These are phyloP conservation scores for Phytophthora hybrid DNA, from an alignment of 352 stramenopile species.

Conservation along the genomic window DNA sequence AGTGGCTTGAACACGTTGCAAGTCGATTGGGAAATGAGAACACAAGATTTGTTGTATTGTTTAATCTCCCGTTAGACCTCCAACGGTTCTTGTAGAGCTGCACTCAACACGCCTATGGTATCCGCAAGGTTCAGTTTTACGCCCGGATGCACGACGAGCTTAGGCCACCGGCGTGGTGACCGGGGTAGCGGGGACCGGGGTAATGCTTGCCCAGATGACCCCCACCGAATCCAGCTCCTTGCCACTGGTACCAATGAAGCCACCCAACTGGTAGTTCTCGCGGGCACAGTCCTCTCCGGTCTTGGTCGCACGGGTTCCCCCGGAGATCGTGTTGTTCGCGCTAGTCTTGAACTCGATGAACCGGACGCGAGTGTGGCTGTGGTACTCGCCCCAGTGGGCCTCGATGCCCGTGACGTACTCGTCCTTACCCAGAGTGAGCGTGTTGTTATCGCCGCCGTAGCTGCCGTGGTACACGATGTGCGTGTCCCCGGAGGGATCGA, in stretches of 20 bases:
- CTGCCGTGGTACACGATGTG: background rate
- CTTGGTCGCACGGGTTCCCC: background rate
- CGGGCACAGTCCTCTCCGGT: background rate
- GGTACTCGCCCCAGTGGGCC: background rate
- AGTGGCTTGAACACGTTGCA: no score
- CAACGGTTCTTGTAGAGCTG: no score
- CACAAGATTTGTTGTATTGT: no score
- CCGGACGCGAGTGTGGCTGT: background rate
- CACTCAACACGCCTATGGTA: no score
- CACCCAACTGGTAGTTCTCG: background rate
- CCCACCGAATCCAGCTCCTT: background rate
- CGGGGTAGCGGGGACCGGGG: no score
- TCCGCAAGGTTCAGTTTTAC: no score
- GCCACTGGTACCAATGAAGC: background rate
- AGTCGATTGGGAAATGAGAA: no score
- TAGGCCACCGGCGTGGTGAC: no score
- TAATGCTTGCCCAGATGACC: background rate
- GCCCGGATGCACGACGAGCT: no score
- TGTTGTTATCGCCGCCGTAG: background rate
- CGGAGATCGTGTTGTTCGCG: background rate
- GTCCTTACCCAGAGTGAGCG: background rate
- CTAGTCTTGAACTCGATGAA: background rate
- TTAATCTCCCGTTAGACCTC: no score
- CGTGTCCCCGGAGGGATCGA: background rate
- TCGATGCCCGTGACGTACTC: background rate